These are phyloP conservation scores for Magnolia changhungtana DNA, from an alignment of 164 flowering plant species.

Conservation along the genomic window DNA sequence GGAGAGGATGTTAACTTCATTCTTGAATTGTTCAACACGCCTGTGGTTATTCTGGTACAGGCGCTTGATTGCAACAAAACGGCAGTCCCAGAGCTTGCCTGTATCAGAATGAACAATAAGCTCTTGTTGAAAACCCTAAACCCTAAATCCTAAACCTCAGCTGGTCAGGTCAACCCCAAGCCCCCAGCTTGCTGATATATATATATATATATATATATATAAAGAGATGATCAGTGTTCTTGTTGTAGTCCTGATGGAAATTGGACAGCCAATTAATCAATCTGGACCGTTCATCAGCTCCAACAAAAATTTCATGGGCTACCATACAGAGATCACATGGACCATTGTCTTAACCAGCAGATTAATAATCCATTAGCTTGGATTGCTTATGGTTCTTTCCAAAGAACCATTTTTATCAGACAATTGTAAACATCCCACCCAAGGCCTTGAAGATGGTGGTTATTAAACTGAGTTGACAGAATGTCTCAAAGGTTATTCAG, in stretches of 20 bases:
- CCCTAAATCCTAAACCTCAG: no score
- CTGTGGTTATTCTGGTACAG: slow-evolving; percentile 55
- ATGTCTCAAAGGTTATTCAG: not conserved
- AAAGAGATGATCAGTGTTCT: not conserved
- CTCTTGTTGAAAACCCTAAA: not conserved
- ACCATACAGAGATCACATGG: no score
- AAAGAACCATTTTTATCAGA: no score
- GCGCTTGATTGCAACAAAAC: slow-evolving; percentile 77
- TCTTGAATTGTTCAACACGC: slow-evolving; percentile 67
- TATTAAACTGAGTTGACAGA: not conserved
- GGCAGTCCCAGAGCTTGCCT: slow-evolving; percentile 67
- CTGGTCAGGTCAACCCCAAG: no score
- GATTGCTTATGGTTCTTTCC: no score
- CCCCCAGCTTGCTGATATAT: not conserved
- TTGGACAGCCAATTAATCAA: no score
- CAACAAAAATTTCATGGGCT: no score
- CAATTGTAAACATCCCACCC: no score
- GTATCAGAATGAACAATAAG: not conserved
- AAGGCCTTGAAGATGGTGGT: not conserved
- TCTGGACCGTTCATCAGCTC: no score
- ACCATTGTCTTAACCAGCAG: no score
- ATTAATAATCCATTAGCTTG: no score
- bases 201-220: not conserved
- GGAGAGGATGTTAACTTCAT: slow-evolving; percentile 66
- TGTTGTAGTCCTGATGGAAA: not conserved